These are phyloP conservation scores for Tolypocladium guangdongense DNA, from an alignment of 2,329 filamentous ascomycete species.

Conservation along the genomic window DNA sequence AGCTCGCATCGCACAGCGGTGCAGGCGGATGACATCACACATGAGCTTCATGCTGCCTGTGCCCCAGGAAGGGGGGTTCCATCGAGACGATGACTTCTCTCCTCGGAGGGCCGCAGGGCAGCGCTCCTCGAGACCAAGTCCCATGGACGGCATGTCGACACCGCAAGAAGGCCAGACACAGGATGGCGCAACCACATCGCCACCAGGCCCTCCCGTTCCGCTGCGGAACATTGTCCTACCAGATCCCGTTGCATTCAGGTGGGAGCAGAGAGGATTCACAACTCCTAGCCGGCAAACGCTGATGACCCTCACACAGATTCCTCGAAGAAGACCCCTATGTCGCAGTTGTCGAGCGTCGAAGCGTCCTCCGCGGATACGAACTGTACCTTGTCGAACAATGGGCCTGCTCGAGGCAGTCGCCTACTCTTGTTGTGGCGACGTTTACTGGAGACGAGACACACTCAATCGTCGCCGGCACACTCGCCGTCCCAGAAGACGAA, in stretches of 20 bases:
- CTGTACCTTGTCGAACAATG: constrained; percentile 94
- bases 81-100: constrained; percentile 5
- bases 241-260: constrained; percentile 48
- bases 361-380: constrained; percentile 71
- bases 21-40: constrained; percentile 5
- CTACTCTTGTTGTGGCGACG: constrained; percentile 83
- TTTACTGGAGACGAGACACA: constrained; percentile 83
- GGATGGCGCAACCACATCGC: constrained; percentile 4
- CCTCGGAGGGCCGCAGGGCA: background rate
- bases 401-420: constrained; percentile 84
- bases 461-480: constrained; percentile 64
- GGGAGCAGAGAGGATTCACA: constrained; percentile 7
- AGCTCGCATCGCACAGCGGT: constrained; percentile 1
- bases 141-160: constrained; percentile 1
- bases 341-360: constrained; percentile 60
- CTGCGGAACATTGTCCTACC: constrained; percentile 43
- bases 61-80: constrained; percentile 3
- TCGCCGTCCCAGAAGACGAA: constrained; percentile 75
- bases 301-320: constrained; percentile 37
- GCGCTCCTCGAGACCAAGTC: background rate
- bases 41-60: constrained; percentile 3
- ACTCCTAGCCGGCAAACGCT: background rate
- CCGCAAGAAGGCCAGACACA: constrained; percentile 1
- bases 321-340: constrained; percentile 78
- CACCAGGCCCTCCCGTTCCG: constrained; percentile 14